A percentile compares a stretch with the other conserved stretches of the same genome.
These are phyloP conservation scores for Cercospora brassicicola DNA, from an alignment of 2,329 filamentous ascomycete genomes.

Conservation along the genomic window DNA sequence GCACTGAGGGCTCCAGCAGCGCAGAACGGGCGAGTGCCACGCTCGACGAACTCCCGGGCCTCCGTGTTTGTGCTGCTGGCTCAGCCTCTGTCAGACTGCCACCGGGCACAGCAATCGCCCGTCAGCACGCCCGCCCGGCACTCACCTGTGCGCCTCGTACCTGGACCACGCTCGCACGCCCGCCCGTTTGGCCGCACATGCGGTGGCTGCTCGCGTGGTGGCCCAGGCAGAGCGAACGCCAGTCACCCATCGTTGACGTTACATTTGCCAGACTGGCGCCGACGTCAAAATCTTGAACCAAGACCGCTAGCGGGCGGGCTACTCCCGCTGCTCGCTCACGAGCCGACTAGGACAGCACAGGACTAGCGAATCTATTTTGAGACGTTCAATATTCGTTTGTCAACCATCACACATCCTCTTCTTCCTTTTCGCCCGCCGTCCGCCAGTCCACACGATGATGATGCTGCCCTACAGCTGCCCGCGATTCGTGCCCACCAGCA, in stretches of 20 bases:
- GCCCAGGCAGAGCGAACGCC: background rate
- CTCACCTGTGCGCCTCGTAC: background rate
- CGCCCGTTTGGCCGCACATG: background rate
- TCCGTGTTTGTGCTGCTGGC: constrained; percentile 3
- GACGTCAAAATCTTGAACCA: background rate
- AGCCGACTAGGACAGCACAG: too few relatives aligned
- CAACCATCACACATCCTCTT: background rate
- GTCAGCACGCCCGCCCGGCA: constrained; percentile 1
- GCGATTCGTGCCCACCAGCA: background rate
- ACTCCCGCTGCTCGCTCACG: background rate
- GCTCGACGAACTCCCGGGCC: constrained; percentile 1
- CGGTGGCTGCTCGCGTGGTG: background rate
- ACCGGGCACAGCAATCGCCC: background rate
- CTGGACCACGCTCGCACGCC: background rate
- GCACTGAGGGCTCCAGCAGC: background rate
- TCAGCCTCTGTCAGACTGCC: constrained; percentile 11
- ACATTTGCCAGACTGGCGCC: background rate
- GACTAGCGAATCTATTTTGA: background rate
- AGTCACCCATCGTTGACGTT: background rate
- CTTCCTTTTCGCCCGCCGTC: background rate
- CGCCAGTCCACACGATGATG: background rate
- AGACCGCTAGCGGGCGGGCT: background rate
- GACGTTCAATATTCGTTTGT: background rate
- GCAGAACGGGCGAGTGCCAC: background rate
- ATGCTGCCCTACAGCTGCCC: background rate